phyloP scores from a whole-genome alignment of 2,329 filamentous ascomycete genomes.

The Lojkania enalia region DNA sequence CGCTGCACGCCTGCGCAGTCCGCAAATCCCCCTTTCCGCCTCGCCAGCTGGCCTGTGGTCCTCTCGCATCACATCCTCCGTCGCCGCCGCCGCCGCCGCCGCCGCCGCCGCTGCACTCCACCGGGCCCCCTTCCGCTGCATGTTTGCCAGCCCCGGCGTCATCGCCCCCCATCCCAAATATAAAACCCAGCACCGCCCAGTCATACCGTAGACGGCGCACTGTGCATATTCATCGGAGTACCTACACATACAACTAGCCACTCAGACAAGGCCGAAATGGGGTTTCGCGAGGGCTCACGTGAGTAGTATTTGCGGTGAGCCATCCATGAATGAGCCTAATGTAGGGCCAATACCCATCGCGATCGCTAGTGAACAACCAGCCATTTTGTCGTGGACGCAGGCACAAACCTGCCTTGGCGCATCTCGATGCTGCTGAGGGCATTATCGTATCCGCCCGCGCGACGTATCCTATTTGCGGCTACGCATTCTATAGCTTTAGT shows the following conservation, averaged over 20 bases:
- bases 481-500: too few species aligned
- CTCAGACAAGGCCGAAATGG: background rate
- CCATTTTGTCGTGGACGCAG: too few species aligned
- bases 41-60: background rate
- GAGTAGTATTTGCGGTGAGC: too few species aligned
- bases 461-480: too few species aligned
- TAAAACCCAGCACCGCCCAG: slow-evolving; percentile 5
- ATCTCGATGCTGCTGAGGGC: too few species aligned
- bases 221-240: background rate
- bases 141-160: slow-evolving; percentile 30
- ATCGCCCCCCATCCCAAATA: slow-evolving; percentile 19
- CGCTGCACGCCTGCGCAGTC: background rate
- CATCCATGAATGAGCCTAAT: too few species aligned
- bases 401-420: too few species aligned
- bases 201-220: background rate
- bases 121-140: slow-evolving; percentile 2
- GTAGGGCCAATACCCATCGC: too few species aligned
- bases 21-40: background rate
- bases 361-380: too few species aligned
- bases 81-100: background rate
- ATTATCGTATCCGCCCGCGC: too few species aligned
- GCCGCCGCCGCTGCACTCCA: background rate
- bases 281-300: slow-evolving; percentile 4
- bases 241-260: background rate
- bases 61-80: background rate